These are phyloP conservation scores for Cercospora janseana DNA, from an alignment of 2,329 filamentous ascomycete genomes.

Conservation along the genomic window DNA sequence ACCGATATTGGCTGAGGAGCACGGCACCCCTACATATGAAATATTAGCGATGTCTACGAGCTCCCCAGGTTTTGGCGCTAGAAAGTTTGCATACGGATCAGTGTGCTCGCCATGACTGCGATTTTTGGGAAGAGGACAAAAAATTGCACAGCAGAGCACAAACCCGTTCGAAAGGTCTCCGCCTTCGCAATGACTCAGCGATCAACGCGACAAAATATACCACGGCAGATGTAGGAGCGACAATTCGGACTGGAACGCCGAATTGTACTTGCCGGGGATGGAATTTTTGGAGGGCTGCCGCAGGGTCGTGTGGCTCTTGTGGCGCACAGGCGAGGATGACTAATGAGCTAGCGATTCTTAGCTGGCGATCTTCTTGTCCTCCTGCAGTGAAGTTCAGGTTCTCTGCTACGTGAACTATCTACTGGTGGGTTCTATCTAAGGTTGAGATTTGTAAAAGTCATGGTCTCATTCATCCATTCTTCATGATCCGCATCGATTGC, in stretches of 20 bases:
- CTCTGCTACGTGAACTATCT: not conserved
- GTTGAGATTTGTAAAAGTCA: not conserved
- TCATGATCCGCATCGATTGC: not conserved
- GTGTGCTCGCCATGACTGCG: constrained; percentile 16
- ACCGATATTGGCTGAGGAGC: constrained; percentile 94
- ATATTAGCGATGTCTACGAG: constrained; percentile 4
- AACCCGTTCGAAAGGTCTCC: not conserved
- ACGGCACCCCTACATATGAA: constrained; percentile 59
- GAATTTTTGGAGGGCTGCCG: constrained; percentile 5
- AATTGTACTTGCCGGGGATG: constrained; percentile 3
- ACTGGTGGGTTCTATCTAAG: not conserved
- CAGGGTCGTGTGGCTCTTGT: not conserved
- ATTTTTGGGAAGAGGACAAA: not conserved
- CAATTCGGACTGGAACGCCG: constrained; percentile 6
- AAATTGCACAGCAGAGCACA: not conserved
- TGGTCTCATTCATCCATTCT: not conserved
- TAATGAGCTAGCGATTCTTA: not conserved
- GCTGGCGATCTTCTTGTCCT: not conserved
- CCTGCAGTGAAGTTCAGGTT: not conserved
- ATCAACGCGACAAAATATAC: not conserved
- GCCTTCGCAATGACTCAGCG: not conserved
- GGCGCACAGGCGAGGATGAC: constrained; percentile 1
- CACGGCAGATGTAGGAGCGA: constrained; percentile 10
- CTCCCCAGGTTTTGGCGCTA: too few species aligned
- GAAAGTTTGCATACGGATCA: constrained; percentile 23